These are phyloP conservation scores for Solanum chaucha DNA, from an alignment of 257 asterid species.

Conservation along the genomic window DNA sequence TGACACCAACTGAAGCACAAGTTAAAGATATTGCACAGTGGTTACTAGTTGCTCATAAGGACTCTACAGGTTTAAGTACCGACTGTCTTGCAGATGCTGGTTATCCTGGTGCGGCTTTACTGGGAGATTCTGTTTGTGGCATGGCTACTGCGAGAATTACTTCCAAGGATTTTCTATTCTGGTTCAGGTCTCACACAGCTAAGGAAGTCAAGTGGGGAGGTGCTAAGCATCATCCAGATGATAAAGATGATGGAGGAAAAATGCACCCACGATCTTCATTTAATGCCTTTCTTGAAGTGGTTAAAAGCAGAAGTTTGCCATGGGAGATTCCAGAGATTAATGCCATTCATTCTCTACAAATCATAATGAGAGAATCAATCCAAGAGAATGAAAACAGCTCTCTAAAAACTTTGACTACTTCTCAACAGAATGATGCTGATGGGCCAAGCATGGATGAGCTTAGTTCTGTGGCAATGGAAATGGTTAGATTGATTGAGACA, in stretches of 20 bases:
- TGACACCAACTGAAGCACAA: slow-evolving; percentile 49
- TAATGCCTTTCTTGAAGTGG: slow-evolving; percentile 47
- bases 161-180: slow-evolving; percentile 32
- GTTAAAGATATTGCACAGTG: slow-evolving; percentile 36
- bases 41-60: slow-evolving; percentile 28
- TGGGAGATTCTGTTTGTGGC: slow-evolving; percentile 59
- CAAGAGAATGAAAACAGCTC: slow-evolving; percentile 17
- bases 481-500: slow-evolving; percentile 51
- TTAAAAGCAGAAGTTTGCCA: slow-evolving; percentile 34
- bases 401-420: neutral
- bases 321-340: slow-evolving; percentile 58
- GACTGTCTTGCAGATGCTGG: slow-evolving; percentile 48
- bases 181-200: slow-evolving; percentile 57
- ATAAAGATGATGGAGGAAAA: slow-evolving; percentile 39
- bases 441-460: slow-evolving; percentile 22
- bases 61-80: slow-evolving; percentile 43
- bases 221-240: slow-evolving; percentile 41
- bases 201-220: slow-evolving; percentile 58
- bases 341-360: slow-evolving; percentile 56
- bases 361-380: slow-evolving; percentile 44
- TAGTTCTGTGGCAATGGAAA: slow-evolving; percentile 34
- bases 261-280: slow-evolving; percentile 67
- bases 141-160: slow-evolving; percentile 46
- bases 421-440: slow-evolving; percentile 6
- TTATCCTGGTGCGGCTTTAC: slow-evolving; percentile 34